phyloP scores from a whole-genome alignment of 495 filamentous ascomycete genomes.

The Hypoxylon fuscum region DNA sequence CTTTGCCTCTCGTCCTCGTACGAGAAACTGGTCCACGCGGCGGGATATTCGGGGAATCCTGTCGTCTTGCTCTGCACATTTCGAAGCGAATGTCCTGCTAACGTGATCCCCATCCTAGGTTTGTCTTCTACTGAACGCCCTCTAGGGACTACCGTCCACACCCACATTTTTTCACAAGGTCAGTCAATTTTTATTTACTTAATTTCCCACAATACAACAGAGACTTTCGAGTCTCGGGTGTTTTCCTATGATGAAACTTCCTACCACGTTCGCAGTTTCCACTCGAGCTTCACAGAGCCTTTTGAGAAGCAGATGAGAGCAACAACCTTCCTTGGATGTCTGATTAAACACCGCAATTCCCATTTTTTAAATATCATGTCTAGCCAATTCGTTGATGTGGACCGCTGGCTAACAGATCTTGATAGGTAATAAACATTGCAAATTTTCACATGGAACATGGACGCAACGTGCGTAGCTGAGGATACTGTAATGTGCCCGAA shows the following conservation, averaged over 20 bases:
- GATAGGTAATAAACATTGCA: not conserved
- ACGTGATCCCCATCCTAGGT: constrained; percentile 4
- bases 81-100: constrained; percentile 1
- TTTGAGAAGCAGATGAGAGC: constrained; percentile 64
- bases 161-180: constrained; percentile 13
- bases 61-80: not conserved
- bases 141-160: not conserved
- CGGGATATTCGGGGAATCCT: constrained; percentile 6
- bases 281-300: constrained; percentile 70
- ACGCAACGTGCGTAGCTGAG: no score
- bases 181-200: constrained; percentile 17
- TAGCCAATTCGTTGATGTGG: not conserved
- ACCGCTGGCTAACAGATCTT: constrained; percentile 13
- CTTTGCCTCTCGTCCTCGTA: no score
- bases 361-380: constrained; percentile 1
- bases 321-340: constrained; percentile 72
- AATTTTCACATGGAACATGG: no score
- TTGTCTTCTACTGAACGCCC: not conserved
- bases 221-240: constrained; percentile 5
- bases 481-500: not conserved
- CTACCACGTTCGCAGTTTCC: constrained; percentile 74
- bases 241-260: constrained; percentile 64
- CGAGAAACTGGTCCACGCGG: constrained; percentile 1
- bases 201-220: constrained; percentile 3
- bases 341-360: constrained; percentile 51